Evolutionary conservation across 768 basidiomycete species (phyloP).

Genomic region (Suillus americanus): DNA sequence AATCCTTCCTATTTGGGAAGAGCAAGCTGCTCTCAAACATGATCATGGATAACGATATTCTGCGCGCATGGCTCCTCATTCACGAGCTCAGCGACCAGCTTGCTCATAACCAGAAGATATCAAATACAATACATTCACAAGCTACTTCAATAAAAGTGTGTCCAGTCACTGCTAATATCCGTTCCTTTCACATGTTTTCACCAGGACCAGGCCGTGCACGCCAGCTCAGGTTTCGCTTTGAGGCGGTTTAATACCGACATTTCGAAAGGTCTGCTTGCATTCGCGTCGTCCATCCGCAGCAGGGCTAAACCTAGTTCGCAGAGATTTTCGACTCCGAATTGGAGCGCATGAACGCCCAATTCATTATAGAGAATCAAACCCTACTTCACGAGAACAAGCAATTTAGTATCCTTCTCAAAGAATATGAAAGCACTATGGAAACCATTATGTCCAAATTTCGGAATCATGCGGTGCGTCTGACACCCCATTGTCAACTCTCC

Average conservation of each 20-base stretch:
- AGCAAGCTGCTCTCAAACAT: constrained; percentile 10
- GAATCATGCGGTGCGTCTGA: constrained; percentile 74
- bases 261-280: constrained; percentile 59
- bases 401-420: constrained; percentile 81
- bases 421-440: constrained; percentile 93
- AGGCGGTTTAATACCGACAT: constrained; percentile 88
- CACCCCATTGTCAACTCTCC: constrained; percentile 7
- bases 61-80: constrained; percentile 78
- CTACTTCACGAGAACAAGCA: constrained; percentile 96
- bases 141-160: constrained; percentile 73
- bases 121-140: constrained; percentile 65
- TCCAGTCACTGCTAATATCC: constrained; percentile 1
- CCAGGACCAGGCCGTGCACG: constrained; percentile 74
- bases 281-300: constrained; percentile 7
- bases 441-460: constrained; percentile 97
- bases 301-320: constrained; percentile 33
- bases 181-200: constrained; percentile 12
- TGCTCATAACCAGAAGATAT: constrained; percentile 75
- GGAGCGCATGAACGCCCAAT: constrained; percentile 85
- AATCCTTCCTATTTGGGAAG: constrained; percentile 1
- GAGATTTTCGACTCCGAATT: constrained; percentile 92
- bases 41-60: constrained; percentile 62
- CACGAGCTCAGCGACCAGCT: constrained; percentile 84
- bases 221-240: constrained; percentile 72
- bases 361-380: constrained; percentile 92